These are phyloP conservation scores for Rehmannia glutinosa DNA, from an alignment of 257 asterid species.

Conservation along the genomic window DNA sequence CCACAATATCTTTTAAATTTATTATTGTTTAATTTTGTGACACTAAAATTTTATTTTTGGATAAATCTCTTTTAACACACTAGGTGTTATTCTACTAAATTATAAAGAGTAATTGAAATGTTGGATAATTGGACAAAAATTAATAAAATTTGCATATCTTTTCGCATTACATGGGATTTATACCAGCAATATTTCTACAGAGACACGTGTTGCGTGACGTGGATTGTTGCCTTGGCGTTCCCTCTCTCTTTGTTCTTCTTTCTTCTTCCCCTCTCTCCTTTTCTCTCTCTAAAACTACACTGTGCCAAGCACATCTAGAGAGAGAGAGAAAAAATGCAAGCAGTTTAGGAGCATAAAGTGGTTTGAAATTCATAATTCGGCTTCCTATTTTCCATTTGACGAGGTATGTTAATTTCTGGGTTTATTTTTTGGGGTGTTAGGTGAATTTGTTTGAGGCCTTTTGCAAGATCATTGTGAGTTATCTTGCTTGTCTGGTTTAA, in stretches of 20 bases:
- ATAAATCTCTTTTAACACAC: too few relatives aligned
- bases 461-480: conserved; percentile 28
- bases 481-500: too few relatives aligned
- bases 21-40: too few relatives aligned
- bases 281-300: conserved; percentile 45
- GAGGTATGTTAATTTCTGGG: conserved; percentile 31
- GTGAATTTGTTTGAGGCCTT: neutral
- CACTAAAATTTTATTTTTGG: too few relatives aligned
- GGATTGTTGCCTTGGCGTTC: conserved; percentile 71
- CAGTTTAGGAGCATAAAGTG: conserved; percentile 24
- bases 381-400: neutral
- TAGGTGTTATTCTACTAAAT: too few relatives aligned
- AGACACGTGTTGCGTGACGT: conserved; percentile 93
- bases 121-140: neutral
- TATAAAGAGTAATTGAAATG: too few relatives aligned
- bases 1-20: too few relatives aligned
- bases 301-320: conserved; percentile 25
- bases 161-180: conserved; percentile 3
- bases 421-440: conserved; percentile 3
- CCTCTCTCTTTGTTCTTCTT: conserved; percentile 19
- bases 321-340: conserved; percentile 34
- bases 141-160: conserved; percentile 6
- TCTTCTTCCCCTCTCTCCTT: conserved; percentile 12
- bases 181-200: conserved; percentile 6
- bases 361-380: neutral